These are phyloP conservation scores for Colletotrichum sp. DNA, from an alignment of 2,329 filamentous ascomycete genomes.

Conservation along the genomic window DNA sequence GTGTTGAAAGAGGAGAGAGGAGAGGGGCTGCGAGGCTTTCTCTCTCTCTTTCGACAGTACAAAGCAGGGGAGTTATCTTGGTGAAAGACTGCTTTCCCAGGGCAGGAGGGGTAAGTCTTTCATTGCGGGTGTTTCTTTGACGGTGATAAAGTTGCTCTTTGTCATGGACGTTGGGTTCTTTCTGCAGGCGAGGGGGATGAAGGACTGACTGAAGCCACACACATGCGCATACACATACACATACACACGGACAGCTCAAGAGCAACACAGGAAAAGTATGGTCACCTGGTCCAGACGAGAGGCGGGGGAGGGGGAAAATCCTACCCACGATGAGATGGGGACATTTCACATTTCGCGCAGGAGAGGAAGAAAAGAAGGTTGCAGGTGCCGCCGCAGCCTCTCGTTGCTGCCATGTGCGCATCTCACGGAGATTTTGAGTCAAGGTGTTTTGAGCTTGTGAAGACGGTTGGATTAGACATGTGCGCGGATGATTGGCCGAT, in stretches of 20 bases:
- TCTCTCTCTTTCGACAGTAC: neutral
- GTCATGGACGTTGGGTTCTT: neutral
- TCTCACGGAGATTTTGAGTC: neutral
- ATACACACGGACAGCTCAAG: neutral
- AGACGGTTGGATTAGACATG: conserved; percentile 19
- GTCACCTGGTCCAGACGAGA: neutral
- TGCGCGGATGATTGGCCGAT: conserved; percentile 21
- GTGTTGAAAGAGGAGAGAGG: neutral
- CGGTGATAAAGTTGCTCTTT: neutral
- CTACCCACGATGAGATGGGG: neutral
- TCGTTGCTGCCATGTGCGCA: neutral
- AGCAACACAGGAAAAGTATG: neutral
- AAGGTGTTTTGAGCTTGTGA: conserved; percentile 4
- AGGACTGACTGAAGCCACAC: neutral
- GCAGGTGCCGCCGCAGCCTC: conserved; percentile 13
- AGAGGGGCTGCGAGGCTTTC: neutral
- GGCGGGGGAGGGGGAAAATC: neutral
- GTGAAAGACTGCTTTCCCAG: neutral
- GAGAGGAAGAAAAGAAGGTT: neutral
- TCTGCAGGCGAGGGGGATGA: neutral
- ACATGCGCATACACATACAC: neutral
- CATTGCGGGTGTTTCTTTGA: neutral
- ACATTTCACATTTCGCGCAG: neutral
- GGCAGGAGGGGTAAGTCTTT: neutral
- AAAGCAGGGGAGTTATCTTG: neutral